These are phyloP conservation scores for Didymella lethalis DNA, from an alignment of 2,329 filamentous ascomycete species.

Conservation along the genomic window DNA sequence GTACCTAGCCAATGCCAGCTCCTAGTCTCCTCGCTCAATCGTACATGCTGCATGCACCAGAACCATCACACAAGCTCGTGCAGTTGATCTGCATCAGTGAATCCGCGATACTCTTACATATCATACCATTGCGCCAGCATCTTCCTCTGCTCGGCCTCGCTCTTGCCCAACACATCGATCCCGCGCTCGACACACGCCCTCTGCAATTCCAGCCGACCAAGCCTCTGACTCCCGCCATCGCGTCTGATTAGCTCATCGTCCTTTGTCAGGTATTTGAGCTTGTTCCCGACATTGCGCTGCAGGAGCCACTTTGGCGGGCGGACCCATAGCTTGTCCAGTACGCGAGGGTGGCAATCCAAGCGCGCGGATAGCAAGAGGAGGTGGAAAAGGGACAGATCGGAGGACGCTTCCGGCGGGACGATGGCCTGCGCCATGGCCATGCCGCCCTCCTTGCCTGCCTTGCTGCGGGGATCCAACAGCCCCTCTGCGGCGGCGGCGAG, in stretches of 20 bases:
- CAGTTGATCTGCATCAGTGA: no score
- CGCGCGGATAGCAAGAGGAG: constrained; percentile 32
- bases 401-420: constrained; percentile 4
- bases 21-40: not conserved
- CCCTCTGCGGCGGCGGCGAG: constrained; percentile 15
- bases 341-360: constrained; percentile 34
- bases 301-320: constrained; percentile 61
- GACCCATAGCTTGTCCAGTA: constrained; percentile 52
- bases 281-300: constrained; percentile 60
- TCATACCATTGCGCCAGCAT: constrained; percentile 33
- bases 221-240: constrained; percentile 66
- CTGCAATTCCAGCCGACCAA: constrained; percentile 70
- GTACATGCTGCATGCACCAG: not conserved
- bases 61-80: not conserved
- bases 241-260: constrained; percentile 75
- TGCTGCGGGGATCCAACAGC: constrained; percentile 1
- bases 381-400: constrained; percentile 24
- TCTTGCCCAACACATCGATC: constrained; percentile 38
- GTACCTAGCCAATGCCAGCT: not conserved
- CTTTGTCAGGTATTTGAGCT: constrained; percentile 69
- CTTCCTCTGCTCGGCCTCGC: constrained; percentile 40
- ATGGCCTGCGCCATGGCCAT: constrained; percentile 17
- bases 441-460: constrained; percentile 12
- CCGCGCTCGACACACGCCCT: constrained; percentile 71
- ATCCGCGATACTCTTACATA: not conserved